Evolutionary conservation across 2,329 filamentous ascomycete species (phyloP), one percentile per base, ranked within the genome.

Genomic region (Stemphylium vesicarium): DNA sequence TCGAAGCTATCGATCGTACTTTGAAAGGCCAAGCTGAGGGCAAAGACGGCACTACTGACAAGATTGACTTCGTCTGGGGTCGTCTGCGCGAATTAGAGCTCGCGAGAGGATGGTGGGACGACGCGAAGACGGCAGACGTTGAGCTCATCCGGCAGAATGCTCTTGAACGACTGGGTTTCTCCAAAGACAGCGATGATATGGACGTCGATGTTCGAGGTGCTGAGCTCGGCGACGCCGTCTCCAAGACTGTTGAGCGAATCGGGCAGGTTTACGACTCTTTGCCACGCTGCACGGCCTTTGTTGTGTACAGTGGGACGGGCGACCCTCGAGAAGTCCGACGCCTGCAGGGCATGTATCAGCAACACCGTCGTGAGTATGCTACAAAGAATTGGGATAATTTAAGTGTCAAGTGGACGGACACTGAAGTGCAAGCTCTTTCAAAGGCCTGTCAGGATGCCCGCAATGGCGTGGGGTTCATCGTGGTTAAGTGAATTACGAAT

Each of bases 281-380:
- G 26, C 85, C 85, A 12, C 77, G 79, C 5, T 84, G 83, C 64
- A 87, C 85, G 1, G 80, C 86, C 9, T 81, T 88, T 50, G 79
- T 88, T 24, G 81, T 88, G 26, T 88, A 87, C 70, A 85, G 82
- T 53, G 86, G 86, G n/a, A 86, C 84, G 2, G 84, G 84, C 26
- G 85, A 88, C 64, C 85, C 85, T 20, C 77, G 83, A 26, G 82
- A 85, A 50, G 78, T 85, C 38, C 74, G 78, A 36, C 80, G 82
- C 24, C 70, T 88, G 62, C 84, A 87, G 64, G 76, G 75, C 1
- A 77, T 86, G 76, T 82, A 86, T 51, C 79, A 81, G 62, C 76
- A 77, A 50, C 85, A 83, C 68, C 81, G 81, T 50, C 77, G 81
- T 48, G 85, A 88, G 65, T 87, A 82, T 64, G 76, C 79, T 51